A percentile compares a stretch with the other conserved stretches of the same genome.
Evolutionary conservation across 2,329 filamentous ascomycete genomes (phyloP).

Genomic region (Clonostachys byssicola): DNA sequence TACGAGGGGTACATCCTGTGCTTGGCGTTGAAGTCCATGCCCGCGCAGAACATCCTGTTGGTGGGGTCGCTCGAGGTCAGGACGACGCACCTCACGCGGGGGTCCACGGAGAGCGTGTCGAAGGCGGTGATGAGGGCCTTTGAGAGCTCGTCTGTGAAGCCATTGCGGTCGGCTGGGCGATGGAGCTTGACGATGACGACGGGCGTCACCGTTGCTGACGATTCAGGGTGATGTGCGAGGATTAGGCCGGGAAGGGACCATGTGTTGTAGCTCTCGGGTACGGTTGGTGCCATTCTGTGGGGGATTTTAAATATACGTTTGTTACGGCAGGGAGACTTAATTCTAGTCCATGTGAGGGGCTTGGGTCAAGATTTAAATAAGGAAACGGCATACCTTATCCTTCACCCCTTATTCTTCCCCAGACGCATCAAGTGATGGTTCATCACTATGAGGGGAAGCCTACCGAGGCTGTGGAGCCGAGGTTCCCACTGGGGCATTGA

Average conservation of each 20-base stretch:
- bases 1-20: constrained; percentile 13
- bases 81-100: constrained; percentile 49
- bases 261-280: constrained; percentile 31
- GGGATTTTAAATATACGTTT: too few species aligned
- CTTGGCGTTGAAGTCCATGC: constrained; percentile 46
- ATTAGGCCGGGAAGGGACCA: constrained; percentile 36
- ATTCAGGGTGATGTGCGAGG: constrained; percentile 42
- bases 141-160: constrained; percentile 63
- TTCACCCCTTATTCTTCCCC: too few species aligned
- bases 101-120: constrained; percentile 43
- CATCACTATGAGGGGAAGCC: too few species aligned
- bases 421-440: too few species aligned
- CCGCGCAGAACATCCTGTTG: constrained; percentile 52
- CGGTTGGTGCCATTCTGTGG: constrained; percentile 1
- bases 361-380: too few species aligned
- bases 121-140: constrained; percentile 53
- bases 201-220: constrained; percentile 51
- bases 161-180: constrained; percentile 64
- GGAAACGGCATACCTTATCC: too few species aligned
- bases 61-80: constrained; percentile 44
- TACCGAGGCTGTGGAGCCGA: too few species aligned
- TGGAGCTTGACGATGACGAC: constrained; percentile 61
- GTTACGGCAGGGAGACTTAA: too few species aligned
- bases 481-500: too few species aligned
- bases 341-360: too few species aligned